Percentiles rank a stretch among this genome's conserved stretches.
These are phyloP conservation scores for Lyophyllum atratum DNA, from an alignment of 768 basidiomycete genomes.

Conservation along the genomic window DNA sequence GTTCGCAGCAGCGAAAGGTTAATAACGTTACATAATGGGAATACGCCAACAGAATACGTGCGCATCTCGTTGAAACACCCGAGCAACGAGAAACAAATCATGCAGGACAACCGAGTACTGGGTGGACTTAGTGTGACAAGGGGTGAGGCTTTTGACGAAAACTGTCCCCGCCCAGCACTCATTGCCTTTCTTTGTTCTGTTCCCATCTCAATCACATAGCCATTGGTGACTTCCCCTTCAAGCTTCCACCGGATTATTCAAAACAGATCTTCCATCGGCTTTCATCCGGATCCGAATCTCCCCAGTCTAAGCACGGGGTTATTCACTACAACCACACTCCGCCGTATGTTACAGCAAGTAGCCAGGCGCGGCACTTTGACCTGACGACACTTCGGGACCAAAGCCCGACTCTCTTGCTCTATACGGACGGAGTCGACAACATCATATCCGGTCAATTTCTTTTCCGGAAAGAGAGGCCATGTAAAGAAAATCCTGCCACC, in stretches of 20 bases:
- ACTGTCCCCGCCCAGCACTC: neutral
- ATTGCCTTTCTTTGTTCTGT: neutral
- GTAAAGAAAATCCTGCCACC: neutral
- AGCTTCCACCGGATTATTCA: neutral
- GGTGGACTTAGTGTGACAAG: neutral
- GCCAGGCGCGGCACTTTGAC: neutral
- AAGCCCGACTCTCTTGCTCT: neutral
- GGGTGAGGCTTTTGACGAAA: neutral
- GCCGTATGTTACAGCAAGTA: neutral
- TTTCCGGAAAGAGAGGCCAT: slow-evolving; percentile 2
- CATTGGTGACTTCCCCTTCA: slow-evolving; percentile 2
- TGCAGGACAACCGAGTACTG: neutral
- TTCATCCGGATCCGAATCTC: neutral
- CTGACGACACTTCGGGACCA: neutral
- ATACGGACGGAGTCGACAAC: neutral
- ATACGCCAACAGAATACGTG: slow-evolving; percentile 1
- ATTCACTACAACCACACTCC: slow-evolving; percentile 1
- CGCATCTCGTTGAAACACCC: neutral
- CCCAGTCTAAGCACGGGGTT: neutral
- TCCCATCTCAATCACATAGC: neutral
- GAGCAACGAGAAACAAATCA: neutral
- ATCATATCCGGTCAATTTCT: neutral
- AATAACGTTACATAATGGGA: neutral
- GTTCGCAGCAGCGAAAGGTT: neutral
- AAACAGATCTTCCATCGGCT: neutral